These are phyloP conservation scores for Chytridium lagenaria DNA, from an alignment of 371 early-diverging fungal genomes.

Conservation along the genomic window DNA sequence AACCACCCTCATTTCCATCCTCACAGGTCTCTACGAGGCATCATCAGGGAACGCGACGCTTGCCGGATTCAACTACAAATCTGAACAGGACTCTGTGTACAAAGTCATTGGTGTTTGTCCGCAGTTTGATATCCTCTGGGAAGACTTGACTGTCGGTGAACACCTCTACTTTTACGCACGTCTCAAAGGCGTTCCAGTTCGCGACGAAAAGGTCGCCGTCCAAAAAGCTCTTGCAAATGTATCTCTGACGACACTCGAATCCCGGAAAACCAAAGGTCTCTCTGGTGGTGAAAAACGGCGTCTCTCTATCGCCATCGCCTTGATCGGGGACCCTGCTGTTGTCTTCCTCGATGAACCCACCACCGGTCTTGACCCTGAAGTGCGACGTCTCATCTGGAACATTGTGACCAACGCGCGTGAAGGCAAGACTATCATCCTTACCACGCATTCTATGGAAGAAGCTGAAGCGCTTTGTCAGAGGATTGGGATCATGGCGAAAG, in stretches of 20 bases:
- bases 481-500: conserved; percentile 79
- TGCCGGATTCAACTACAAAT: conserved; percentile 65
- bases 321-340: conserved; percentile 69
- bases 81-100: conserved; percentile 65
- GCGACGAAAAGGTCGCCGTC: conserved; percentile 58
- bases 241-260: conserved; percentile 53
- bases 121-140: conserved; percentile 75
- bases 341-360: conserved; percentile 66
- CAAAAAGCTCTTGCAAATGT: conserved; percentile 57
- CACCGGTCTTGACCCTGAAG: conserved; percentile 72
- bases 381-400: conserved; percentile 72
- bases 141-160: conserved; percentile 73
- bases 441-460: conserved; percentile 79
- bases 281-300: conserved; percentile 71
- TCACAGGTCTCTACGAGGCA: conserved; percentile 71
- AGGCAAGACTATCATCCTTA: conserved; percentile 67
- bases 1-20: conserved; percentile 69
- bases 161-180: conserved; percentile 77
- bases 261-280: conserved; percentile 63
- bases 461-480: conserved; percentile 65
- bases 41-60: conserved; percentile 65
- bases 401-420: conserved; percentile 65
- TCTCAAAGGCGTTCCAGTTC: conserved; percentile 65
- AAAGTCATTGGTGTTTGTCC: conserved; percentile 76
- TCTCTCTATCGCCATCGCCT: conserved; percentile 70